Evolutionary conservation across 2,329 filamentous ascomycete species (phyloP).

Genomic region (Bipolaris victoriae): DNA sequence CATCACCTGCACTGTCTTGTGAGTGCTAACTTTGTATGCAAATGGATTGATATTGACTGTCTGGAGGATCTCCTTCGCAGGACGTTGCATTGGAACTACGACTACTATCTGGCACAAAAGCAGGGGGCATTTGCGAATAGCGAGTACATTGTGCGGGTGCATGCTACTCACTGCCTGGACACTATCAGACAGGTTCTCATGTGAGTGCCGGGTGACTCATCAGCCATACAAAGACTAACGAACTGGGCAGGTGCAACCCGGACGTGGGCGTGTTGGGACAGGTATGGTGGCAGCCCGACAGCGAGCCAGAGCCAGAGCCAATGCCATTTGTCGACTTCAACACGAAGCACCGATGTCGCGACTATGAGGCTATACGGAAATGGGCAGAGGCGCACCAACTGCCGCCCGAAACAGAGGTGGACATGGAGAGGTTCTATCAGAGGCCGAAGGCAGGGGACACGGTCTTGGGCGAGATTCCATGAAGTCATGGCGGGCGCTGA

Average conservation of each 20-base stretch:
- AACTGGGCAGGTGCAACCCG: slow-evolving; percentile 51
- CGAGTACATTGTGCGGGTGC: slow-evolving; percentile 60
- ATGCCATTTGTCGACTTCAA: slow-evolving; percentile 67
- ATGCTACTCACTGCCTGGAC: slow-evolving; percentile 67
- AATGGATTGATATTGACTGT: slow-evolving; percentile 18
- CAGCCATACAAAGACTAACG: neutral
- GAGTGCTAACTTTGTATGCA: slow-evolving; percentile 9
- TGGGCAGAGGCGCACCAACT: slow-evolving; percentile 64
- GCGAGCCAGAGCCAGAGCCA: slow-evolving; percentile 55
- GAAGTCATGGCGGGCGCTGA: slow-evolving; percentile 13
- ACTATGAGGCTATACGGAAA: slow-evolving; percentile 59
- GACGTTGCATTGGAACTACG: slow-evolving; percentile 64
- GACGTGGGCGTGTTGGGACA: slow-evolving; percentile 67
- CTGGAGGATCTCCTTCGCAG: slow-evolving; percentile 65
- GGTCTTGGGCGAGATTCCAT: slow-evolving; percentile 40
- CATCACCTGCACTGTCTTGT: slow-evolving; percentile 66
- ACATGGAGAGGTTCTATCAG: slow-evolving; percentile 53
- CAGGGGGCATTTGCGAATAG: slow-evolving; percentile 63
- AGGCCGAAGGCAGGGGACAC: slow-evolving; percentile 46
- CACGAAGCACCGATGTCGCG: slow-evolving; percentile 64
- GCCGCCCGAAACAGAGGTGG: slow-evolving; percentile 48
- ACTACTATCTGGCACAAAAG: slow-evolving; percentile 60
- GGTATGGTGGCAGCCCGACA: slow-evolving; percentile 60
- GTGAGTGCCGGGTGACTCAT: slow-evolving; percentile 46
- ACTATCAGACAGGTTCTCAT: slow-evolving; percentile 67